phyloP scores from a whole-genome alignment of 163 green algal species.

The Scenedesmus sp. region DNA sequence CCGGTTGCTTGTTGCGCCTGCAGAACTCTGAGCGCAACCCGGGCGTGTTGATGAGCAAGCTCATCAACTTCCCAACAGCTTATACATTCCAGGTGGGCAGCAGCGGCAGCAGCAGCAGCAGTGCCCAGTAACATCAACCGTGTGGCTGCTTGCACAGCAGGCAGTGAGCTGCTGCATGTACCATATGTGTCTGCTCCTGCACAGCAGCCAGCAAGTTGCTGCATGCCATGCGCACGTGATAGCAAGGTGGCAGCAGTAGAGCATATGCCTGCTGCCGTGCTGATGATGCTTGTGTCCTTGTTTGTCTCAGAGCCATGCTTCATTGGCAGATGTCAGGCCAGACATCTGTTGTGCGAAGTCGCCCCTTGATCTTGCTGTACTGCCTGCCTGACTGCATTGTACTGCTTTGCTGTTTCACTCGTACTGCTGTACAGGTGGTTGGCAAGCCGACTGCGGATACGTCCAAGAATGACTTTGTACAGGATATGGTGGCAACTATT shows the following conservation, averaged over 20 bases:
- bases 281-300: too few species aligned
- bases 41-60: conserved; percentile 67
- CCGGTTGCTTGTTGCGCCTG: neutral
- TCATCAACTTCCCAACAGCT: conserved; percentile 66
- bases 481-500: conserved; percentile 59
- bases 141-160: too few species aligned
- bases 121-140: too few species aligned
- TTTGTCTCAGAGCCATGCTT: too few species aligned
- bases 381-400: neutral
- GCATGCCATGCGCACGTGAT: too few species aligned
- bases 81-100: conserved; percentile 71
- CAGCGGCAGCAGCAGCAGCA: neutral
- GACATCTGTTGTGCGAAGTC: too few species aligned
- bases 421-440: conserved; percentile 40
- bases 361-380: neutral
- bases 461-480: conserved; percentile 54
- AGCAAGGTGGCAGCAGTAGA: neutral
- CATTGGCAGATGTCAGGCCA: too few species aligned
- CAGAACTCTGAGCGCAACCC: conserved; percentile 70
- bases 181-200: too few species aligned
- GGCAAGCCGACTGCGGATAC: conserved; percentile 25
- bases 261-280: too few species aligned
- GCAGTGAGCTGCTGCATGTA: neutral
- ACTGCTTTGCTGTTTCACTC: neutral
- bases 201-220: too few species aligned